Conservation (phyloP, 176 grass and related monocot genomes). For the Oryza nivara region DNA sequence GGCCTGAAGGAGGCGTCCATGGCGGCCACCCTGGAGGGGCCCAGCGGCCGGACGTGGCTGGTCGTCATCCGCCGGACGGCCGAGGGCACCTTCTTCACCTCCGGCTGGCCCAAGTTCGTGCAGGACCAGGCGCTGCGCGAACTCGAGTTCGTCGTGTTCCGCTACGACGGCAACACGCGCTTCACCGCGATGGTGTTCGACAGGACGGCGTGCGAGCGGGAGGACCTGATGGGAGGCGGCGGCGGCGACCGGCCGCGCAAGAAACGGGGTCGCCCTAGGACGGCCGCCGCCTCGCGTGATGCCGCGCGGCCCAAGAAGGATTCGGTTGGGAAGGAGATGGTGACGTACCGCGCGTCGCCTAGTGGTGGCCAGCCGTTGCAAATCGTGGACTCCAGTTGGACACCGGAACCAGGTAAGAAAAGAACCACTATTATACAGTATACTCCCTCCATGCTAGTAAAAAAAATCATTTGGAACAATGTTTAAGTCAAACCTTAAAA, state of each 20-base stretch:
- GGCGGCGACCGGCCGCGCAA: conserved; percentile 9
- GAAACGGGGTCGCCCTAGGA: conserved; percentile 37
- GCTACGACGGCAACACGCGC: conserved; percentile 59
- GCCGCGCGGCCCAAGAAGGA: not conserved
- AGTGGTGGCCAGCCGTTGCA: not conserved
- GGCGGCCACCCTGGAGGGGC: conserved; percentile 69
- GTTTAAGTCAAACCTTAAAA: too few species aligned
- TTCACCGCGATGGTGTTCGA: conserved; percentile 78
- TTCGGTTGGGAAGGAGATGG: conserved; percentile 47
- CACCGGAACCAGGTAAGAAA: conserved; percentile 17
- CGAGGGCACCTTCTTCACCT: conserved; percentile 70
- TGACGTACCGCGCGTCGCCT: conserved; percentile 40
- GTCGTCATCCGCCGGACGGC: conserved; percentile 51
- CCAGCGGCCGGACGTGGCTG: conserved; percentile 64
- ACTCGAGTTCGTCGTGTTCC: conserved; percentile 77
- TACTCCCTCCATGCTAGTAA: too few species aligned
- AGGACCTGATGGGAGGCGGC: conserved; percentile 38
- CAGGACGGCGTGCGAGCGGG: conserved; percentile 69
- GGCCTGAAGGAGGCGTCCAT: conserved; percentile 38
- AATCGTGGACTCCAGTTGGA: not conserved
- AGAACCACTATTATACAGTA: too few species aligned
- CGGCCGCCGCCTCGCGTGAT: not conserved
- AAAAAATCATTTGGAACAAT: too few species aligned
- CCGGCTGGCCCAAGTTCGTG: conserved; percentile 72
- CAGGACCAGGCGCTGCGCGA: conserved; percentile 68